Evolutionary conservation across 345 rosid species (phyloP), one percentile per base, ranked within the genome.

Genomic region (Erodium maritimum): DNA sequence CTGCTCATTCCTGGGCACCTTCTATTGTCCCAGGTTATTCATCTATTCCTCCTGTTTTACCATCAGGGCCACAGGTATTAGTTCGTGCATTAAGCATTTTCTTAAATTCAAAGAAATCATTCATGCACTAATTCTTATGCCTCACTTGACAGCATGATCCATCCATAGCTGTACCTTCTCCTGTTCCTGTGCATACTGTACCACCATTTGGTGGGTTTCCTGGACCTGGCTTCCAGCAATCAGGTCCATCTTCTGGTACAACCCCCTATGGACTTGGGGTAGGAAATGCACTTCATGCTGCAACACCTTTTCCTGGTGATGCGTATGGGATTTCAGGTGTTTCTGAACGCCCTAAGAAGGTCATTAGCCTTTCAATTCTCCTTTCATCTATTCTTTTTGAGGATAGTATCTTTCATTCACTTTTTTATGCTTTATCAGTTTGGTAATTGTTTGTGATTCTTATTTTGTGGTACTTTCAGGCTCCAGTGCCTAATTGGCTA

Each of bases 401-500:
- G 48, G 14, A 42, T 42, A 42, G 17, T 10, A 42, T 42, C 48
- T 42, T 12, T 42, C 48, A 4, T 42, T 42, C 48, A 42, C 14
- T 10, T 42, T n/a, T 42, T 42, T 13, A 42, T 42, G 48, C 48
- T 42, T 42, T 42, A 42, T 14, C 17, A 42, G 48, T 42, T 3
- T 42, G 48, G 48, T 42, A 42, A 42, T 12, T 14, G 48, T 42
- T 42, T 3, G 14, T 7, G 8, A 42, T 42, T 42, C 24, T 56
- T 65, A 33, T 66, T 64, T 67, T 74, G 34, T 59, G 63, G 61
- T 52, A 33, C 54, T 74, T 71, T 65, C 83, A 94, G 99, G 89
- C 80, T 56, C 74, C 85, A 65, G 90, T 94, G 52, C 99, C 99
- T 70, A 84, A 82, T 70, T 94, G 99, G 99, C 96, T 94, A 55